A percentile compares a stretch with the other conserved stretches of the same genome.
phyloP scores from a whole-genome alignment of 2,329 filamentous ascomycete species.

The Blastomyces parvus region DNA sequence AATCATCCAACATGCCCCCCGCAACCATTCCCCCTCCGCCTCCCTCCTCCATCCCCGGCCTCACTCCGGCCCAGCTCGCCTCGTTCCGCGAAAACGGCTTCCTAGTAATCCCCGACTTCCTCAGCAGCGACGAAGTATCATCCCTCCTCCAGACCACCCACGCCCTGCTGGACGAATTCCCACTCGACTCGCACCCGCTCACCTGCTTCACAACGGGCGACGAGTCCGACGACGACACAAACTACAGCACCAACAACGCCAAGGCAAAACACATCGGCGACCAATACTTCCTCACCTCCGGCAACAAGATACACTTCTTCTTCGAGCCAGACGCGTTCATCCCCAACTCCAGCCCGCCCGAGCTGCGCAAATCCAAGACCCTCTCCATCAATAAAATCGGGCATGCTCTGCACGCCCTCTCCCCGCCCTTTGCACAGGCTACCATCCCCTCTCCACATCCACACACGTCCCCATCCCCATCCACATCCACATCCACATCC shows the following conservation, averaged over 20 bases:
- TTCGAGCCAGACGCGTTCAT: slow-evolving; percentile 88
- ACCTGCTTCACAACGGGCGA: slow-evolving; percentile 87
- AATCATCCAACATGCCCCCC: background rate
- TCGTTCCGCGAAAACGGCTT: slow-evolving; percentile 78
- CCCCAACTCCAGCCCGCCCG: slow-evolving; percentile 37
- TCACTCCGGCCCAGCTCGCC: slow-evolving; percentile 61
- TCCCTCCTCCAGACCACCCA: slow-evolving; percentile 66
- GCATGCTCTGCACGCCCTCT: slow-evolving; percentile 63
- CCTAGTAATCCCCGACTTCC: slow-evolving; percentile 71
- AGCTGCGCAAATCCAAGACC: slow-evolving; percentile 67
- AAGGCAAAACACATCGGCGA: slow-evolving; percentile 67
- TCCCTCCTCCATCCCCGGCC: slow-evolving; percentile 23
- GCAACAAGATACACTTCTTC: slow-evolving; percentile 92
- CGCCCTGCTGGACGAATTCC: slow-evolving; percentile 63
- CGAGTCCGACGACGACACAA: slow-evolving; percentile 60
- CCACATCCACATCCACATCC: slow-evolving; percentile 28
- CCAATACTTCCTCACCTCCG: slow-evolving; percentile 82
- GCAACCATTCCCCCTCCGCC: background rate
- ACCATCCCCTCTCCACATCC: slow-evolving; percentile 6
- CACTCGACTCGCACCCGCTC: slow-evolving; percentile 76
- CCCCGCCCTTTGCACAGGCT: slow-evolving; percentile 49
- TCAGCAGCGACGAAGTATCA: slow-evolving; percentile 55
- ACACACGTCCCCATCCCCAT: too few relatives aligned
- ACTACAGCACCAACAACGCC: slow-evolving; percentile 38
- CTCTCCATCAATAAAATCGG: slow-evolving; percentile 85